A percentile compares a stretch with the other conserved stretches of the same genome.
Evolutionary conservation across 495 filamentous ascomycete genomes (phyloP).

Genomic region (Lasiosphaeria miniovina): DNA sequence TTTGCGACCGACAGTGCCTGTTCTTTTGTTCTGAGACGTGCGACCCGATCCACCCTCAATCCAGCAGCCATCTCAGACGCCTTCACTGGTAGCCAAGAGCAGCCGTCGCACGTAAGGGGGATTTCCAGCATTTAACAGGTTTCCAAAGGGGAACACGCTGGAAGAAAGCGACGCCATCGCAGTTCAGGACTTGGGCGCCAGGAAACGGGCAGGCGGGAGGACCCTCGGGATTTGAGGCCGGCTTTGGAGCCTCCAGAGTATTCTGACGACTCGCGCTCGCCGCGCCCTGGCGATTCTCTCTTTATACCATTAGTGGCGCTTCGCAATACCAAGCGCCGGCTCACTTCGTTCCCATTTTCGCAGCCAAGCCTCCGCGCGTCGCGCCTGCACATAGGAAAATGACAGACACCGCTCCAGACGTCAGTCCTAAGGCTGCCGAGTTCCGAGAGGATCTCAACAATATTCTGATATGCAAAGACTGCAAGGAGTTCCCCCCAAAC

Average conservation of each 20-base stretch:
- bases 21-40: slow-evolving; percentile 26
- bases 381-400: slow-evolving; percentile 7
- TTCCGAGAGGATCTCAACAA: slow-evolving; percentile 70
- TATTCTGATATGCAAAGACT: slow-evolving; percentile 80
- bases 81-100: slow-evolving; percentile 35
- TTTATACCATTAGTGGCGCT: not conserved
- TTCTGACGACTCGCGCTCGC: not conserved
- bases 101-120: slow-evolving; percentile 1
- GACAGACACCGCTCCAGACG: slow-evolving; percentile 10
- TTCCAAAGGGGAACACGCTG: too few relatives aligned
- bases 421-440: slow-evolving; percentile 19
- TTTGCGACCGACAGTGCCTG: slow-evolving; percentile 12
- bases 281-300: not conserved
- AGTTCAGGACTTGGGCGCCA: not conserved
- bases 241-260: not conserved
- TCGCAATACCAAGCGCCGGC: not conserved
- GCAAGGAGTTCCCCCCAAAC: slow-evolving; percentile 85
- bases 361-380: not conserved
- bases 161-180: not conserved
- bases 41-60: slow-evolving; percentile 3
- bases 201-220: not conserved
- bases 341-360: slow-evolving; percentile 2
- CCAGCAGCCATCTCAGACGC: slow-evolving; percentile 25
- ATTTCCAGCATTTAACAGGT: too few relatives aligned
- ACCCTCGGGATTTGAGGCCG: not conserved